These are phyloP conservation scores for Strobilomyces echinocephalus DNA, from an alignment of 768 basidiomycete species.

Conservation along the genomic window DNA sequence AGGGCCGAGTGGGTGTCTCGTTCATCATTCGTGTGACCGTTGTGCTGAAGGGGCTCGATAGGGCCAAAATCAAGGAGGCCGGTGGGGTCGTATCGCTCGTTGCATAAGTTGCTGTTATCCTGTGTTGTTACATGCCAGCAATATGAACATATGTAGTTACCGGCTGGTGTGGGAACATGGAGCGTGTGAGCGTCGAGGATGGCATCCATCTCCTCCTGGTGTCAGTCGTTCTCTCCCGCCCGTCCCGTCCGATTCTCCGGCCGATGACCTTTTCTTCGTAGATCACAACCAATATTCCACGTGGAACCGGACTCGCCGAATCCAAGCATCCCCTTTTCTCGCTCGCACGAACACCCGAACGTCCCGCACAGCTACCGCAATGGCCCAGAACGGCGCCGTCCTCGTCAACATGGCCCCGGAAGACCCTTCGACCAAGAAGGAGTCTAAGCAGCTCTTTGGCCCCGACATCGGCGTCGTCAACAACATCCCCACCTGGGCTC, in stretches of 20 bases:
- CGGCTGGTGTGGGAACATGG: background rate
- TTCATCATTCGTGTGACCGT: conserved; percentile 7
- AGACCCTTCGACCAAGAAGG: conserved; percentile 36
- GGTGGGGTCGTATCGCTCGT: conserved; percentile 91
- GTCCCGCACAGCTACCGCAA: conserved; percentile 44
- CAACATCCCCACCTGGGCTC: conserved; percentile 68
- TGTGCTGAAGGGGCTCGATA: conserved; percentile 22
- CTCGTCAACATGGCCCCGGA: conserved; percentile 21
- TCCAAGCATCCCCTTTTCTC: conserved; percentile 48
- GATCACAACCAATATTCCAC: conserved; percentile 50
- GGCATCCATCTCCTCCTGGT: conserved; percentile 37
- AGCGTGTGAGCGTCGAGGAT: conserved; percentile 9
- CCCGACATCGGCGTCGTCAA: conserved; percentile 80
- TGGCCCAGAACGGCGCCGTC: conserved; percentile 39
- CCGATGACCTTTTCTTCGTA: conserved; percentile 8
- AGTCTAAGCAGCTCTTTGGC: conserved; percentile 77
- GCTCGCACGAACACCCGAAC: conserved; percentile 48
- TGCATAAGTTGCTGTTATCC: conserved; percentile 55
- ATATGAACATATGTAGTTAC: background rate
- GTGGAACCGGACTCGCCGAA: conserved; percentile 55
- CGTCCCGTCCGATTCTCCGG: background rate
- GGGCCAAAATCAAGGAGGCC: conserved; percentile 83
- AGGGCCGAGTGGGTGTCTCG: conserved; percentile 64
- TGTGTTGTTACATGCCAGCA: too few species aligned
- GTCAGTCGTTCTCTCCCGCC: conserved; percentile 23